phyloP scores from a whole-genome alignment of 2,329 filamentous ascomycete species.

The Paracorniculantispora psalliotae region DNA sequence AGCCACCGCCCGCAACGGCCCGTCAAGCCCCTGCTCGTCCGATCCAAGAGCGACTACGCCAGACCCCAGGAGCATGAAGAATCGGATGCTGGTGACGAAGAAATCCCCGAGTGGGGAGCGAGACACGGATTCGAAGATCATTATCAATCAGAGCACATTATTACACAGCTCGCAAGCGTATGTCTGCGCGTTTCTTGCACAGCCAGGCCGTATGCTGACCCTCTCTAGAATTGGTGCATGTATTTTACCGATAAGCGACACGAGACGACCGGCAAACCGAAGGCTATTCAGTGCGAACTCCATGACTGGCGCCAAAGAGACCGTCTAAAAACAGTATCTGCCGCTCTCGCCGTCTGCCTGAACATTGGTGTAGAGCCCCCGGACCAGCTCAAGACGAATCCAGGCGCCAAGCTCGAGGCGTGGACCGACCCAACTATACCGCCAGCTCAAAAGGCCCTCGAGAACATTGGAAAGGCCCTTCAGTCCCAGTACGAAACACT shows the following conservation, averaged over 20 bases:
- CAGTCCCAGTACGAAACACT: constrained; percentile 95
- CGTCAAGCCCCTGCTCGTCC: constrained; percentile 46
- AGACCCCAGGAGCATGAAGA: constrained; percentile 37
- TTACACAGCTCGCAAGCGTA: constrained; percentile 76
- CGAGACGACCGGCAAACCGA: constrained; percentile 86
- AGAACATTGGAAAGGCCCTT: constrained; percentile 93
- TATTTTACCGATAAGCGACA: constrained; percentile 98
- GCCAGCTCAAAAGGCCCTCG: constrained; percentile 77
- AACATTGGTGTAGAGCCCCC: constrained; percentile 98
- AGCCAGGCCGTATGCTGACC: background rate
- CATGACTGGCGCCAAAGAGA: constrained; percentile 98
- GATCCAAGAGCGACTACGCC: constrained; percentile 54
- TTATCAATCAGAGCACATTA: constrained; percentile 84
- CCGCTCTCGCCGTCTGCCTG: constrained; percentile 86
- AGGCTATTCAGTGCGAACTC: constrained; percentile 58
- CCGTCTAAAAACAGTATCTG: constrained; percentile 91
- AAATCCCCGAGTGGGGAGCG: constrained; percentile 50
- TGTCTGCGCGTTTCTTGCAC: constrained; percentile 31
- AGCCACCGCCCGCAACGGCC: constrained; percentile 34
- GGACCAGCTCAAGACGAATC: constrained; percentile 92
- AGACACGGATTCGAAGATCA: constrained; percentile 91
- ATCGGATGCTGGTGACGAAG: constrained; percentile 39
- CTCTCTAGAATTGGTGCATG: constrained; percentile 88
- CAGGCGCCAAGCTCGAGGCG: constrained; percentile 88
- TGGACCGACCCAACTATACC: constrained; percentile 90